Base-by-base conservation (phyloP, 2,329 filamentous ascomycete genomes). In the Emmonsia crescens region DNA sequence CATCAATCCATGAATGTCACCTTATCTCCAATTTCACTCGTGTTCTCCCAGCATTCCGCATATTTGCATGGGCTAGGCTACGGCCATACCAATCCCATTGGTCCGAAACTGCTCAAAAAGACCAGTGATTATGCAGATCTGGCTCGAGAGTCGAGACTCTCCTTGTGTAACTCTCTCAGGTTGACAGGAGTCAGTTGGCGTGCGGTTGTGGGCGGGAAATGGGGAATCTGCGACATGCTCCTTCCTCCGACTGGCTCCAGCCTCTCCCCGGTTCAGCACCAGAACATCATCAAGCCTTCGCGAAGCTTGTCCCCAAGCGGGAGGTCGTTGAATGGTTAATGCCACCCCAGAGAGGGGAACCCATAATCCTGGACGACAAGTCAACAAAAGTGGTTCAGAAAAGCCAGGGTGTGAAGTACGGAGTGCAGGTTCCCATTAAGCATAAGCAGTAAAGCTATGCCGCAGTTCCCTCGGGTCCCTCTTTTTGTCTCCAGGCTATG, bases 271-370 rank as follows among this genome's bases (percentile, higher is more conserved):
- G 38, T 44, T 33, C 56, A n/a, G 40, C 8, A 31, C 24, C 9
- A 56, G 33, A 56, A 40, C 56, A 31, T 46, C 38, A 57, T 57
- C 27, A 14, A 33, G 56, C 38, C 27, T 44, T 46, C 56, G 40
- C 12, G 27, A 57, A 44, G 24, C 56, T 57, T 57, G 38, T 33
- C 56, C 40, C 3, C 21, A 57, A 42, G 8, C 19, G 36, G 33
- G 21, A 57, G 54, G 24, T 40, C n/a, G 12, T 19, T 36, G 6
- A 12, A 29, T 29, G 36, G 9, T 12, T 12, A 42, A 57, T 57
- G 31, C 36, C 54, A 57, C 54, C 54, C 27, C 27, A 46, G 36
- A 57, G 56, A 48, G 56, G 55, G 54, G 56, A 31, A 46, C 33
- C 24, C 21, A 19, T 40, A 29, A 27, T 33, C 51, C 12, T 29